Base-by-base conservation (phyloP, 352 stramenopile genomes). In the Phytophthora podocarpi region DNA sequence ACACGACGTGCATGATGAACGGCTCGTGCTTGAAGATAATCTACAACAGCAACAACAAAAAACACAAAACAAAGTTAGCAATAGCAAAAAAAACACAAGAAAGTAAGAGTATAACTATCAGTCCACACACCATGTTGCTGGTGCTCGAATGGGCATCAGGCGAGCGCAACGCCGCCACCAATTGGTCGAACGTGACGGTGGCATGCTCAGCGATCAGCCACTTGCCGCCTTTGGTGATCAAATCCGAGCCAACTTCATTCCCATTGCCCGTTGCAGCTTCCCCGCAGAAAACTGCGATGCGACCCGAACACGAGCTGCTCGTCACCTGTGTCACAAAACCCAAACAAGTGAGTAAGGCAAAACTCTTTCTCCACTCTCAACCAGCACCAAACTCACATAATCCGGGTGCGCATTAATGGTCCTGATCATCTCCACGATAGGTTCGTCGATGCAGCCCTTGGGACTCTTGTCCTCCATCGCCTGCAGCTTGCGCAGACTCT, bases 1-100 rank as follows among this genome's bases (percentile, higher is more conserved):
- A 97, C 28, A 92, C 74, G 4, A 97, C 86, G 74, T 98, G 91
- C 81, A 98, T 91, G 52, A 97, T 96, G 59, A 97, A 96, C 48
- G 90, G 90, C 41, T 97, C 91, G 56, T 94, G 80, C 66, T 97
- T 97, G 66, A 97, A 90, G 34, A 95, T 80, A 60, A 94, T 69
- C 71, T 89, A 48, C 15, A 23, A 46, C 9, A 53, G 23, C 30
- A 42, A 37, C 10, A 57, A 30, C 6, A 30, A 30, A 10, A 50
- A 7, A 34, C n/a, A 26, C 34, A 8, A 46, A 11, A 28, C 8
- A 45, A 24, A 28, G 31, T 32, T 21, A 67, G 21, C n/a, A 4
- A 37, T 15, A 42, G 2, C 21, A 27, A 12, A 57, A 10, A 39
- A 43, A 35, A 53, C 0, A 24, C 2, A 13, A 1, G 39, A 12